Evolutionary conservation across 306 rosid genomes (phyloP), one percentile per base, ranked within the genome.

Genomic region (Alnus rubra): DNA sequence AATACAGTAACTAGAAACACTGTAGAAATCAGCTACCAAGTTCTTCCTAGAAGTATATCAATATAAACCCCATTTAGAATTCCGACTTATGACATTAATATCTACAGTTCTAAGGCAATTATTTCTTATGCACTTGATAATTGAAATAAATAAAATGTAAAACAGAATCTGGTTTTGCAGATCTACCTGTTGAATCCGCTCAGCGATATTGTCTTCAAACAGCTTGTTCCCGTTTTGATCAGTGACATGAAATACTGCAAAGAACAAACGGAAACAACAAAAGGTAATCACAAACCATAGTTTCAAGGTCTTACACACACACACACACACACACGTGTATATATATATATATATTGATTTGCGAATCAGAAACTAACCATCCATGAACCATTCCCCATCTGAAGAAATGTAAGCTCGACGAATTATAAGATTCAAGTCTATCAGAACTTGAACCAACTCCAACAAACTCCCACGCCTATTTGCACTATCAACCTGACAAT

Each of bases 381-480:
- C 99, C 99, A 95, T 95, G 86, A 95, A 93, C 99, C 99, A 95
- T 79, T 83, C 98, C 49, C 98, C 98, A 83, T 95, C 99, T 19
- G 99, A 95, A 59, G 99, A 93, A 85, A 95, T 95, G 84, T 95
- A 95, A 79, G 97, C 99, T 78, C 98, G 87, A 81, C 91, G 82
- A 11, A 95, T 83, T 51, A 89, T 83, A 83, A 95, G 96, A 79
- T 91, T 91, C 88, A 93, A 82, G 88, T 95, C 99, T 68, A 91
- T 95, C 65, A 95, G 88, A 88, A 88, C 89, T 86, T 95, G 99
- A 90, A 95, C 99, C 82, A 95, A 91, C 75, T 92, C 93, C 33
- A 95, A 76, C 87, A 95, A 88, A 83, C 97, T 93, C 44, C 99
- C 99, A 73, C 97, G 90, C 87, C 71, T 91, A 82, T 95, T 95